Conservation (phyloP, 192 early-diverging fungal species). For the Podila epicladia region DNA sequence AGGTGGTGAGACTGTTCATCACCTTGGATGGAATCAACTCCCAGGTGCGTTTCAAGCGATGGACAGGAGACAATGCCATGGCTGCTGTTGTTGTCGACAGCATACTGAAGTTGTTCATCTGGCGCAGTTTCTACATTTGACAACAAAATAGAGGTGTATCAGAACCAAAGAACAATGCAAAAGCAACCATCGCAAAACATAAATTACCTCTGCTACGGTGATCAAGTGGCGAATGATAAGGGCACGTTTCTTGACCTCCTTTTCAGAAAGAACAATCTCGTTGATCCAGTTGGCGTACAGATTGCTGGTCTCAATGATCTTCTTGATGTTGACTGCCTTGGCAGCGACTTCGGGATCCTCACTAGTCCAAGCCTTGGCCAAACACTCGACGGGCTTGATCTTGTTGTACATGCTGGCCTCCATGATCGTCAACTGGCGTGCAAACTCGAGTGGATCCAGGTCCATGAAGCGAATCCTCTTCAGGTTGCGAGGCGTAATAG, state of each 20-base stretch:
- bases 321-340: constrained; percentile 85
- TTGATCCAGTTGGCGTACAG: constrained; percentile 84
- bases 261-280: constrained; percentile 81
- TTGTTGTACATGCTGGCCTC: constrained; percentile 85
- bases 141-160: not conserved
- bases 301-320: constrained; percentile 87
- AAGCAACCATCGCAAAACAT: not conserved
- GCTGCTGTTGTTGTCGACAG: constrained; percentile 91
- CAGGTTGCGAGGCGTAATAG: constrained; percentile 85
- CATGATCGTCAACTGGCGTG: constrained; percentile 95
- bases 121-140: constrained; percentile 69
- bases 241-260: constrained; percentile 83
- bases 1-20: constrained; percentile 64
- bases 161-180: not conserved
- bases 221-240: constrained; percentile 87
- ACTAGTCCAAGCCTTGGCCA: constrained; percentile 88
- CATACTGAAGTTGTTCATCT: constrained; percentile 95
- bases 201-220: constrained; percentile 75
- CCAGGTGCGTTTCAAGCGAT: constrained; percentile 93
- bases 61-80: constrained; percentile 88
- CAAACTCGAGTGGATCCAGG: constrained; percentile 91
- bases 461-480: constrained; percentile 86
- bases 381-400: constrained; percentile 89
- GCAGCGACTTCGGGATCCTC: constrained; percentile 64
- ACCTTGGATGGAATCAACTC: constrained; percentile 71